A percentile compares a stretch with the other conserved stretches of the same genome.
phyloP scores from a whole-genome alignment of 495 filamentous ascomycete genomes.

The Parathielavia hyrcaniae region DNA sequence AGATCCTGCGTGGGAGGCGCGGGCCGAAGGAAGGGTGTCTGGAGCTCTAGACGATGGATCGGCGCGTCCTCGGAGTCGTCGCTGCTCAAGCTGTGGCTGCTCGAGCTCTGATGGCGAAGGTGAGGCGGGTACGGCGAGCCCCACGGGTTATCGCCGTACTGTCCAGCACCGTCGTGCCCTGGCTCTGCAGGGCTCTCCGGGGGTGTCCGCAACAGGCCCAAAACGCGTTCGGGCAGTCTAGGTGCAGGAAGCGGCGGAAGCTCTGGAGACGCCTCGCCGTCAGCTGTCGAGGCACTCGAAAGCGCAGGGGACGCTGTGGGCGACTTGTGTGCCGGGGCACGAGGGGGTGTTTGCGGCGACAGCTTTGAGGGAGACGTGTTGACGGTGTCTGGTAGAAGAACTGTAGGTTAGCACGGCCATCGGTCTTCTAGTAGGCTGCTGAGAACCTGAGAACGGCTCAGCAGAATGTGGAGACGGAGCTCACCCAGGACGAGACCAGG shows the following conservation, averaged over 20 bases:
- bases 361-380: slow-evolving; percentile 49
- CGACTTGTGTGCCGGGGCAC: slow-evolving; percentile 44
- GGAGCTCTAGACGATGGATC: slow-evolving; percentile 46
- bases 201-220: slow-evolving; percentile 46
- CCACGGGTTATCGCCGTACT: slow-evolving; percentile 63
- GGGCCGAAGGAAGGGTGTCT: slow-evolving; percentile 49
- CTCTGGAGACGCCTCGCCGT: slow-evolving; percentile 48
- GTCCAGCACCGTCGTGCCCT: slow-evolving; percentile 24
- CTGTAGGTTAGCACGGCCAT: slow-evolving; percentile 15
- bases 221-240: slow-evolving; percentile 42
- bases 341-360: slow-evolving; percentile 43
- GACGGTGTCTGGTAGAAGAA: slow-evolving; percentile 21
- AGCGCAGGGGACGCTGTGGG: slow-evolving; percentile 41
- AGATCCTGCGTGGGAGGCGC: slow-evolving; percentile 35
- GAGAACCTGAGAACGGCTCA: slow-evolving; percentile 8
- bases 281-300: slow-evolving; percentile 49
- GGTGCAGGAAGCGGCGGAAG: slow-evolving; percentile 49
- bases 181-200: slow-evolving; percentile 29
- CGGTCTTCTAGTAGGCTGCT: neutral
- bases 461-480: slow-evolving; percentile 20
- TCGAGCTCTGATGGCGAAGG: slow-evolving; percentile 45
- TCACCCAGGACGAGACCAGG: slow-evolving; percentile 48
- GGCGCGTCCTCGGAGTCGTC: slow-evolving; percentile 48
- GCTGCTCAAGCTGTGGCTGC: slow-evolving; percentile 48
- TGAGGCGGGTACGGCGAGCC: slow-evolving; percentile 64